A percentile compares a stretch with the other conserved stretches of the same genome.
Conservation (phyloP, 257 asterid genomes). For the Penstemon barbatus region DNA sequence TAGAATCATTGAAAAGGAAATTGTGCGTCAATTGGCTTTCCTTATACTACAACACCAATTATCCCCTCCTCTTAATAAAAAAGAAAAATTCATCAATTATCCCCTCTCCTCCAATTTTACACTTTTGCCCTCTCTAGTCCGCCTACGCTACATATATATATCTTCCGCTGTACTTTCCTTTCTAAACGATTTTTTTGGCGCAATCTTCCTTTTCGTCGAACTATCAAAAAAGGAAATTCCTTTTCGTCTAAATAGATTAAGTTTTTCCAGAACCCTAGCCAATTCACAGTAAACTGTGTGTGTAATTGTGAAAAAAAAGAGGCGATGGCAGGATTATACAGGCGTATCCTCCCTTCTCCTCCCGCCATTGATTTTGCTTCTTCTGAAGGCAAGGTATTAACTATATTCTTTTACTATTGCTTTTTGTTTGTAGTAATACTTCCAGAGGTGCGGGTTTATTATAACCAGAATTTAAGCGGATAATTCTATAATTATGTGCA, state of each 20-base stretch:
- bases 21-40: too few species aligned
- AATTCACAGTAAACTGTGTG: background rate
- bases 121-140: too few species aligned
- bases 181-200: background rate
- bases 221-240: background rate
- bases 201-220: too few species aligned
- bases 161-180: background rate
- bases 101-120: too few species aligned
- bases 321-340: slow-evolving; percentile 85
- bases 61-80: too few species aligned
- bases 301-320: slow-evolving; percentile 21
- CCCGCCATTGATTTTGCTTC: slow-evolving; percentile 92
- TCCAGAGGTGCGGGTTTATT: slow-evolving; percentile 7
- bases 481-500: background rate
- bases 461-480: slow-evolving; percentile 11
- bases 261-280: slow-evolving; percentile 23
- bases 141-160: too few species aligned
- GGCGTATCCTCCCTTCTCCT: slow-evolving; percentile 89
- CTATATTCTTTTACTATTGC: slow-evolving; percentile 3
- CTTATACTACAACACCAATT: too few species aligned
- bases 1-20: too few species aligned
- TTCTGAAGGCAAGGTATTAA: slow-evolving; percentile 77
- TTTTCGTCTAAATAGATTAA: background rate
- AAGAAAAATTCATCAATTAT: too few species aligned
- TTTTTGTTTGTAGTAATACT: background rate